Percentiles rank a stretch among this genome's conserved stretches.
These are phyloP conservation scores for Corymbia maculata DNA, from an alignment of 345 rosid species.

Conservation along the genomic window DNA sequence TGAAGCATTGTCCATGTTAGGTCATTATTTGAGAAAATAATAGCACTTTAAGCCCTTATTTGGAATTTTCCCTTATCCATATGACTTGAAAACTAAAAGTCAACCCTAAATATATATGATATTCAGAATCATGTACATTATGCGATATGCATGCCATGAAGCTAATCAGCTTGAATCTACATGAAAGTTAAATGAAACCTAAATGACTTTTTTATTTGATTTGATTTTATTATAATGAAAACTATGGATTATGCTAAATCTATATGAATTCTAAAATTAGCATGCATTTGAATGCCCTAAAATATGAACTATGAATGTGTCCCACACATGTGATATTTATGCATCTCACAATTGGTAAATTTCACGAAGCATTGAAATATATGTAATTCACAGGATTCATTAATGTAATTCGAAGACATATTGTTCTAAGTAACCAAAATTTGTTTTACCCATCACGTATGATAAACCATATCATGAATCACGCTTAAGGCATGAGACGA, in stretches of 20 bases:
- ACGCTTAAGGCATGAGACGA: neutral
- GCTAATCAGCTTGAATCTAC: too few species aligned
- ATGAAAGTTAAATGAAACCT: neutral
- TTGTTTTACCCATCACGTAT: neutral
- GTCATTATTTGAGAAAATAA: too few species aligned
- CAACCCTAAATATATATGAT: too few species aligned
- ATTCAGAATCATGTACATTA: too few species aligned
- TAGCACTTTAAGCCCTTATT: too few species aligned
- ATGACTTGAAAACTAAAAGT: too few species aligned
- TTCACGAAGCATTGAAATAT: neutral
- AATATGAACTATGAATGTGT: neutral
- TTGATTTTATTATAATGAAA: neutral
- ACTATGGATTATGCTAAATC: neutral
- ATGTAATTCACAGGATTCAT: neutral
- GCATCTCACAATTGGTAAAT: fast-evolving
- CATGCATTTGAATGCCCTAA: neutral
- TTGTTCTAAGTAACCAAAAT: neutral
- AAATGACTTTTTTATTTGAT: neutral
- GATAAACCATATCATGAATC: neutral
- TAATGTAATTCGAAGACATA: neutral
- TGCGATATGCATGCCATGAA: too few species aligned
- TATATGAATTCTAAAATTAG: neutral
- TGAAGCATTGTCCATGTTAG: too few species aligned
- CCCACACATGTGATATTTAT: neutral
- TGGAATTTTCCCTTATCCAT: too few species aligned